Evolutionary conservation across 2,329 filamentous ascomycete species (phyloP), one percentile per base, ranked within the genome.

Genomic region (Cladosporium oxysporum): DNA sequence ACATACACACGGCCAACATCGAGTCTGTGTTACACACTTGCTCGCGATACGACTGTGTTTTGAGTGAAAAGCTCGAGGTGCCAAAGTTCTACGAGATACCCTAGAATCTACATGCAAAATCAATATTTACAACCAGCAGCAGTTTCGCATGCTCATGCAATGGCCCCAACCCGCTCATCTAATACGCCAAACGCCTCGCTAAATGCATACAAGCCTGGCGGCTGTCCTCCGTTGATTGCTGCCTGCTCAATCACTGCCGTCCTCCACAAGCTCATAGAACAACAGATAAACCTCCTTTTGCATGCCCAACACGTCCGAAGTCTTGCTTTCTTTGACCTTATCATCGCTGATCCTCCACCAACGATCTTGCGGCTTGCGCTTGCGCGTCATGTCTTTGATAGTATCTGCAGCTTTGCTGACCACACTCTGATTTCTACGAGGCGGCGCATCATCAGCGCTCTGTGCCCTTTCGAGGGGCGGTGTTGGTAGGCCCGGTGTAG

Each of bases 261-360:
- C 62, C 53, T 69, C 68, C 18, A 94, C 91, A 72, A 96, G 81
- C 82, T 98, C 94, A 79, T 99, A 99, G 78, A 99, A 99, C 61
- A 99, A 79, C 76, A 99, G 81, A 77, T 99, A 99, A 0, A 98
- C 94, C 79, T 99, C 95, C 73, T 90, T 90, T 79, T 97, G 93
- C 93, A 97, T 97, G 8, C 88, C 88, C 66, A 99, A 78, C 7
- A 99, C 92, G 71, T 99, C 95, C 64, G 85, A 87, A 6, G 93
- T 98, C 82, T 93, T 97, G 71, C 92, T 90, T 79, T 98, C 94
- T 76, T 94, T 95, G 73, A 98, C 88, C 79, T 96, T 97, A 71
- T 99, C 95, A 76, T 99, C 95, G 70, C 93, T 97, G 70, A 99
- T 96, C 41, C 95, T 88, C 95, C 95, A 99, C 95, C 95, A 99